Base-by-base conservation (phyloP, 805 yeast genomes). In the Zygoascus bituminiphila region DNA sequence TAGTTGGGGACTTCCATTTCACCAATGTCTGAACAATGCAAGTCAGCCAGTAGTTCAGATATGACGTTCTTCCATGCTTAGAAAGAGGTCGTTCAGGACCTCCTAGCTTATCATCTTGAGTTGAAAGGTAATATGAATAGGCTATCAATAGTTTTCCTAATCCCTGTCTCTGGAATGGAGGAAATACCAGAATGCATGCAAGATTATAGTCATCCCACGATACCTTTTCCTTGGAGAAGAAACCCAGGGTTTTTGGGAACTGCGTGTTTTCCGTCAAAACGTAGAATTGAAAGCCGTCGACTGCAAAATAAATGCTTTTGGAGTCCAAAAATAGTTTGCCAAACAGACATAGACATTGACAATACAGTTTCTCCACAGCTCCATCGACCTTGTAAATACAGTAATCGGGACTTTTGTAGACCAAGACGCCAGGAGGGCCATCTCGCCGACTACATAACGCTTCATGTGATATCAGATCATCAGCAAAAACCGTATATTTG, bases 51-150 rank as follows among this genome's bases (percentile, higher is more conserved):
- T 77, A 89, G 14, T 75, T 67, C 17, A 84, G 59, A 59, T 88
- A 93, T 5, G 89, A 77, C 8, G 77, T 67, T 46, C 74, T 72
- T 0, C 98, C 98, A 64, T 81, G 84, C 0, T 83, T 82, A 5
- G 95, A 84, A 8, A 93, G 67, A 0, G 98, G 98, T 54, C 80
- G 75, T 62, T 93, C 98, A 0, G 98, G 98, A 0, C 97, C 95
- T 51, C 96, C 88, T 1, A 77, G 64, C 19, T 70, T 56, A 25
- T 77, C 79, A 39, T 84, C 85, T 14, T 73, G 74, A 36, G 77
- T 49, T 0, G 96, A 87, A 19, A 89, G 62, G 25, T 74, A 80
- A 60, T 91, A 93, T 35, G 94, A 86, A 55, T 88, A 85, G 51
- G 87, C 87, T 14, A 93, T 86, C 36, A 93, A 62, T 9, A 87